Base-by-base conservation (phyloP, 1,284 basidiomycete genomes). In the Cryptococcus jaspeensis region DNA sequence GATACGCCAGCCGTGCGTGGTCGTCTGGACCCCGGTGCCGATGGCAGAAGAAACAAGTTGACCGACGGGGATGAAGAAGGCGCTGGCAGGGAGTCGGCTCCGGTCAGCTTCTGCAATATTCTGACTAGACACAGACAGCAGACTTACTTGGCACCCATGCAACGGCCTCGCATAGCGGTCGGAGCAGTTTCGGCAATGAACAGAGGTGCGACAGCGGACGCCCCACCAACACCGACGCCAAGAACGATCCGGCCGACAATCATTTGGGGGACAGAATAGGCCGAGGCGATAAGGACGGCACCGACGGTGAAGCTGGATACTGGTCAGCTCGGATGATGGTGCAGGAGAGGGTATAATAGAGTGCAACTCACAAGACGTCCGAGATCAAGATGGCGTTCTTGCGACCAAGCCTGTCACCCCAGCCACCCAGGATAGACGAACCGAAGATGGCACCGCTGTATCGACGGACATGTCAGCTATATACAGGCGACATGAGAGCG, bases 151-250 rank as follows among this genome's bases (percentile, higher is more conserved):
- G 55, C 50, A 20, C 62, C 62, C 11, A 65, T 52, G 35, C 59
- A 61, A 28, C 73, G 60, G 13, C 76, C 76, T 7, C 77, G 65
- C 15, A 65, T 61, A 1, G 66, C 59, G 18, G 74, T 69, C 0
- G 77, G 77, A 0, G 73, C 66, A 5, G 77, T 58, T 49, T 78
- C 77, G 28, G 68, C 63, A 39, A 78, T 70, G 51, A 64, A 59
- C 20, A 52, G 28, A 48, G 56, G 58, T 22, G 55, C 61, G 43
- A 66, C 61, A 13, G 60, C 61, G 9, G 65, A 50, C 11, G 55
- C 53, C 25, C 72, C 61, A 0, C 76, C 76, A 4, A 78, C 72
- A 0, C 71, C 77, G 16, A 74, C 50, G 8, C 78, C 77, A 35
- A 78, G 64, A 6, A 78, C 50, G 11, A 78, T 38, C 1, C 78